Conservation (phyloP, 169 alveolate genomes). For the Ichthyophthirius multifiliis region DNA sequence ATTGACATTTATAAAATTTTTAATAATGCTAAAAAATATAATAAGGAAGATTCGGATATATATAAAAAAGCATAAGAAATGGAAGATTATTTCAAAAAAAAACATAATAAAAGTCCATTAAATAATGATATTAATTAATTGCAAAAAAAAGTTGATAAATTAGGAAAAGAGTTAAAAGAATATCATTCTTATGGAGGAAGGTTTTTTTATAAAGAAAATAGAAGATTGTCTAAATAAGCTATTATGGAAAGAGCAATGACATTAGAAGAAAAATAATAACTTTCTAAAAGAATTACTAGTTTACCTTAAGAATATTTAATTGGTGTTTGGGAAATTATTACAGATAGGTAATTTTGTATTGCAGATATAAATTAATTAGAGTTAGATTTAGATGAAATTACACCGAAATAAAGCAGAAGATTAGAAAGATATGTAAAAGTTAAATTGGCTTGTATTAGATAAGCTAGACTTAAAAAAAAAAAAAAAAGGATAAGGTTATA, state of each 20-base stretch:
- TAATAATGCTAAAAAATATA: constrained; percentile 42
- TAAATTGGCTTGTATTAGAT: neutral
- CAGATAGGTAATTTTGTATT: constrained; percentile 16
- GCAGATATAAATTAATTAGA: constrained; percentile 27
- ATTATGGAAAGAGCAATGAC: constrained; percentile 33
- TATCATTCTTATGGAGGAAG: neutral
- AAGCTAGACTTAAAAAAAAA: neutral
- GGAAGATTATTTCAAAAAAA: constrained; percentile 40
- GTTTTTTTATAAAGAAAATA: neutral
- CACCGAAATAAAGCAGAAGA: constrained; percentile 33
- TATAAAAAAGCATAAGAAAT: constrained; percentile 42
- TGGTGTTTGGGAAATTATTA: constrained; percentile 45
- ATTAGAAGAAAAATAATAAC: constrained; percentile 39
- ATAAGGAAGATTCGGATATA: constrained; percentile 25
- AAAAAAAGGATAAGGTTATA: neutral
- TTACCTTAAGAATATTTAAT: constrained; percentile 41
- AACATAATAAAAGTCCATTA: constrained; percentile 20
- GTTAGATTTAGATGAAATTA: constrained; percentile 52
- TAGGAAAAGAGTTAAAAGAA: constrained; percentile 11
- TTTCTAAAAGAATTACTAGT: constrained; percentile 32
- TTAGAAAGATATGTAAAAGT: constrained; percentile 49
- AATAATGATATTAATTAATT: constrained; percentile 22
- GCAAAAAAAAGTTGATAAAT: constrained; percentile 27
- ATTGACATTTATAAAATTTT: constrained; percentile 48
- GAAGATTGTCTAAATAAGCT: neutral